Percentiles rank a stretch among this genome's conserved stretches.
phyloP scores from a whole-genome alignment of 2,329 filamentous ascomycete species.

The Aaosphaeria arxii region DNA sequence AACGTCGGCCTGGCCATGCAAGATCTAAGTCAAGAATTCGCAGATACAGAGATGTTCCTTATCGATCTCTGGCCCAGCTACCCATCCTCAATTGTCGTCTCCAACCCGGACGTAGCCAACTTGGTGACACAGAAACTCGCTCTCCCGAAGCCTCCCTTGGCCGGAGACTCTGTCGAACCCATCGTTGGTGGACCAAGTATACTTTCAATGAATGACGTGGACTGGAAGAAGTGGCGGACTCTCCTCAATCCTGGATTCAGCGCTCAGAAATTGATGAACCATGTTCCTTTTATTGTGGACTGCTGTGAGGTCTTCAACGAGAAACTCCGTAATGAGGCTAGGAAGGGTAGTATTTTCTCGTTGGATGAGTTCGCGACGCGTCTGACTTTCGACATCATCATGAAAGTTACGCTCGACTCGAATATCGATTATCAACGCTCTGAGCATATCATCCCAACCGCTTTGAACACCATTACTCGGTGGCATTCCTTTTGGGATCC shows the following conservation, averaged over 20 bases:
- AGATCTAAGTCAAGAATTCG: background rate
- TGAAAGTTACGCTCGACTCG: background rate
- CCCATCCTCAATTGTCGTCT: background rate
- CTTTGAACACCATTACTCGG: background rate
- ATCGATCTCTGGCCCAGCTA: background rate
- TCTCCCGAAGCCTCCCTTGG: background rate
- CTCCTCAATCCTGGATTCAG: constrained; percentile 16
- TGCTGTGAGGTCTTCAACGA: too few relatives aligned
- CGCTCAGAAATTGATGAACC: constrained; percentile 1
- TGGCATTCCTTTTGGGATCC: background rate
- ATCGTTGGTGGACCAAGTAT: constrained; percentile 5
- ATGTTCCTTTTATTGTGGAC: too few relatives aligned
- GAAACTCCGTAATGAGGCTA: background rate
- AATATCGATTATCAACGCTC: background rate
- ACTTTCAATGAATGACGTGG: constrained; percentile 5
- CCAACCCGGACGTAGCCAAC: background rate
- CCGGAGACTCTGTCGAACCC: background rate
- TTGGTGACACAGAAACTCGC: background rate
- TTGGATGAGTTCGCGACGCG: background rate
- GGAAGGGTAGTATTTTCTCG: background rate
- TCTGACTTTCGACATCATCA: background rate
- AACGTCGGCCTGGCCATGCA: constrained; percentile 1
- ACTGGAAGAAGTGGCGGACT: constrained; percentile 11
- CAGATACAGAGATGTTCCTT: constrained; percentile 1
- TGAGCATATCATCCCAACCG: background rate